Percentiles rank a stretch among this genome's conserved stretches.
These are phyloP conservation scores for Spergularia bocconei DNA, from an alignment of 148 eudicot species.

Conservation along the genomic window DNA sequence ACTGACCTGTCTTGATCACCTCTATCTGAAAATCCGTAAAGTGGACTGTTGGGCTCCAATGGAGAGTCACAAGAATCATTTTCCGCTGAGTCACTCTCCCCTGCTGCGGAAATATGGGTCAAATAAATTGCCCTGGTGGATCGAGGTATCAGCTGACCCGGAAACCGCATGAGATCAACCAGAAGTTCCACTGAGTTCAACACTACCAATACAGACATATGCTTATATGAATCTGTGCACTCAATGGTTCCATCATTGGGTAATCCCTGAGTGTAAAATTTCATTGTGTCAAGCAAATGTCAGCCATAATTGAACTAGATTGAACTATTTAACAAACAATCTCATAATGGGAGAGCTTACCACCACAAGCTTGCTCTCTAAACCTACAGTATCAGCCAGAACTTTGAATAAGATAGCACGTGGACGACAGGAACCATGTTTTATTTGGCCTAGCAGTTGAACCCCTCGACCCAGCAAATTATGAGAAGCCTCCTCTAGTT, in stretches of 20 bases:
- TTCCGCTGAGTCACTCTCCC: constrained; percentile 99
- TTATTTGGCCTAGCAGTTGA: constrained; percentile 93
- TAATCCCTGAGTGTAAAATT: constrained; percentile 60
- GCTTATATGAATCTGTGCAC: constrained; percentile 77
- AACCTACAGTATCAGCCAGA: constrained; percentile 93
- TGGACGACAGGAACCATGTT: constrained; percentile 95
- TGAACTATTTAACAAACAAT: constrained; percentile 8
- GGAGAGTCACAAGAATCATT: constrained; percentile 99
- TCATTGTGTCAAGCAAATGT: neutral
- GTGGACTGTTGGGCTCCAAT: constrained; percentile 93
- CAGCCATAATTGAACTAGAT: neutral
- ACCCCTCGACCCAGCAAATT: constrained; percentile 53
- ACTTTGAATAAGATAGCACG: constrained; percentile 96
- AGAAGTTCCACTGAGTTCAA: constrained; percentile 83
- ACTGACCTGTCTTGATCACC: constrained; percentile 78
- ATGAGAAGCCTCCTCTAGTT: constrained; percentile 58
- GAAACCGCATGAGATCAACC: constrained; percentile 93
- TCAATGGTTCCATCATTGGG: constrained; percentile 77
- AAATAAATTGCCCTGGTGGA: constrained; percentile 84
- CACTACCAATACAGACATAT: constrained; percentile 90
- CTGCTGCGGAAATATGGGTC: constrained; percentile 91
- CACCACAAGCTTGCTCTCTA: constrained; percentile 90
- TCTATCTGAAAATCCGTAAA: constrained; percentile 72
- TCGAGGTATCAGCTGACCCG: constrained; percentile 87
- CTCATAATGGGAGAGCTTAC: constrained; percentile 40